Evolutionary conservation across 2,329 filamentous ascomycete species (phyloP).

Genomic region (Madurella mycetomatis): DNA sequence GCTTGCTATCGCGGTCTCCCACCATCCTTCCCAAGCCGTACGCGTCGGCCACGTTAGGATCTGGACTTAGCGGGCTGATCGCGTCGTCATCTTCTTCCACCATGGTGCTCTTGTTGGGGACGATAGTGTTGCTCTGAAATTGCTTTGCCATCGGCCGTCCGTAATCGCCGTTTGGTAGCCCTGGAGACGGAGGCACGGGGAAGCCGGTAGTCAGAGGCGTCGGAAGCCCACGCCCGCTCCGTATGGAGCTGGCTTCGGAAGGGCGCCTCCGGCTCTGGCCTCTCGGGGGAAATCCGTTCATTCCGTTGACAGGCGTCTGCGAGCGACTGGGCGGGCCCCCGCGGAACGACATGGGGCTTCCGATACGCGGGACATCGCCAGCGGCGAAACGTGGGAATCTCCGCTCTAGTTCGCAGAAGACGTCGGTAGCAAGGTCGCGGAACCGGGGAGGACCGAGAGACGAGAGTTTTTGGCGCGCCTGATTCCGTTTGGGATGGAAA

Average conservation of each 20-base stretch:
- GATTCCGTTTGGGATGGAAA: constrained; percentile 96
- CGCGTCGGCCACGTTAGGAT: constrained; percentile 49
- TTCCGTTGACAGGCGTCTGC: constrained; percentile 59
- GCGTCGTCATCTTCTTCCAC: constrained; percentile 85
- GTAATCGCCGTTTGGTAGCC: constrained; percentile 57
- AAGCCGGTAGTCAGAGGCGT: constrained; percentile 25
- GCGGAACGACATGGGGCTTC: constrained; percentile 64
- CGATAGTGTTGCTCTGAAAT: constrained; percentile 91
- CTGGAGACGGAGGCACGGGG: constrained; percentile 55
- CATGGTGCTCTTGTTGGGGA: constrained; percentile 97
- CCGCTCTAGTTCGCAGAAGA: constrained; percentile 90
- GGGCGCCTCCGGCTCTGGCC: constrained; percentile 51
- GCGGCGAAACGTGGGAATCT: constrained; percentile 77
- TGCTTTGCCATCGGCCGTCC: constrained; percentile 80
- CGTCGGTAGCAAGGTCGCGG: constrained; percentile 87
- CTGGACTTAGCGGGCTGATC: constrained; percentile 41
- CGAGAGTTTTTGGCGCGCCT: constrained; percentile 91
- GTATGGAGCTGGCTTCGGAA: constrained; percentile 60
- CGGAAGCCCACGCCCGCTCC: constrained; percentile 36
- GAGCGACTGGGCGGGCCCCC: constrained; percentile 56
- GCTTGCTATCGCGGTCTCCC: constrained; percentile 23
- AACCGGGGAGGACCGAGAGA: constrained; percentile 84
- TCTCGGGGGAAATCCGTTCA: constrained; percentile 45
- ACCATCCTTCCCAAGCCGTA: constrained; percentile 15
- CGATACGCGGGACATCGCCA: constrained; percentile 62